Percentiles rank a stretch among this genome's conserved stretches.
phyloP scores from a whole-genome alignment of 73 alveolate genomes.

The Tetrahymena malaccensis region DNA sequence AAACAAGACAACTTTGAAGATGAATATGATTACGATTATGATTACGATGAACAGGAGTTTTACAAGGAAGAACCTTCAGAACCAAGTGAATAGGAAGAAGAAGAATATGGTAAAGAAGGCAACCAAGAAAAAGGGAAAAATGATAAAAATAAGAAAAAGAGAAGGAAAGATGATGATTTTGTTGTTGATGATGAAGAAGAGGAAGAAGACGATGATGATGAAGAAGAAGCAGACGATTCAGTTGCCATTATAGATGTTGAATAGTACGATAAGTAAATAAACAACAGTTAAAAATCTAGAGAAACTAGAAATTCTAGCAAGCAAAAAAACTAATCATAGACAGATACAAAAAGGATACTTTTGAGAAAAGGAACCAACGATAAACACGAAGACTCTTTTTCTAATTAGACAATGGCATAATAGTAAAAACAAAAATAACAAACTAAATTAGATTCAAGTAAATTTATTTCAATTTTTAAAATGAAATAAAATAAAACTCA shows the following conservation, averaged over 20 bases:
- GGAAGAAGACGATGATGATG: constrained; percentile 1
- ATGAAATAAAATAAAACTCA: neutral
- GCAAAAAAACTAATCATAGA: neutral
- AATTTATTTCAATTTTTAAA: neutral
- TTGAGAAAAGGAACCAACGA: neutral
- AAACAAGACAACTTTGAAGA: neutral
- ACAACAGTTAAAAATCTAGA: neutral
- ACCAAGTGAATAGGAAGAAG: neutral
- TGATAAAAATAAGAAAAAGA: neutral
- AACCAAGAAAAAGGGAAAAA: neutral
- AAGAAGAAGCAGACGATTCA: neutral
- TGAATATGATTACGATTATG: neutral
- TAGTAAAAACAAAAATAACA: neutral
- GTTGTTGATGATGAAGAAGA: constrained; percentile 2
- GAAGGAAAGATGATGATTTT: neutral
- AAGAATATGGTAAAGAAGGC: neutral
- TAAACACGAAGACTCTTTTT: neutral
- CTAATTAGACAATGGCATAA: neutral
- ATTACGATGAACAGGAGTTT: neutral
- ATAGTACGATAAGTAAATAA: neutral
- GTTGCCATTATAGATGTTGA: neutral
- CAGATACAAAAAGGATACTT: neutral
- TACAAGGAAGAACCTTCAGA: neutral
- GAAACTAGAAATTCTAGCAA: neutral
- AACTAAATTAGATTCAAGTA: neutral